Percentiles rank a stretch among this genome's conserved stretches.
Conservation (phyloP, 495 filamentous ascomycete genomes). For the Podospora pseudopauciseta region DNA sequence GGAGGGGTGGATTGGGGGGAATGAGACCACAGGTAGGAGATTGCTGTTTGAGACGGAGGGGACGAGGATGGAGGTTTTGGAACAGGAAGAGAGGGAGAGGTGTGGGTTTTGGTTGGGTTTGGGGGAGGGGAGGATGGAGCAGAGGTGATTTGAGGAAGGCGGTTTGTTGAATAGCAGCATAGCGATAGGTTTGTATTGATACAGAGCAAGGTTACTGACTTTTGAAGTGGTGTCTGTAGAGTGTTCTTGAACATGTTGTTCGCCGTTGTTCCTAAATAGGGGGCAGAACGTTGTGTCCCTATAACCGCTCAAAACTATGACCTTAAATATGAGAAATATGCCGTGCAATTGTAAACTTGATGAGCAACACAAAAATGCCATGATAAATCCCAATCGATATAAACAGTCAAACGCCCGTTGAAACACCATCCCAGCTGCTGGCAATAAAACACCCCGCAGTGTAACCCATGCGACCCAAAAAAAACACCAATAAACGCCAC, state of each 20-base stretch:
- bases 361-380: neutral
- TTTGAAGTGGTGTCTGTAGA: too few species aligned
- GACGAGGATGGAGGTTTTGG: conserved; percentile 34
- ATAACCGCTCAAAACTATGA: neutral
- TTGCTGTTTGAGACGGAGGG: conserved; percentile 35
- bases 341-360: neutral
- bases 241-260: too few species aligned
- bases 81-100: conserved; percentile 26
- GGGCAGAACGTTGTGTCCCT: too few species aligned
- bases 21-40: conserved; percentile 9
- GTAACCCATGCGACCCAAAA: neutral
- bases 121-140: conserved; percentile 33
- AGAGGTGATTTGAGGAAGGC: conserved; percentile 17
- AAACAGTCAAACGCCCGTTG: neutral
- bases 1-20: conserved; percentile 30
- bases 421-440: neutral
- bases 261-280: too few species aligned
- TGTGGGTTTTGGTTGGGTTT: conserved; percentile 38
- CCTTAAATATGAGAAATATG: neutral
- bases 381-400: neutral
- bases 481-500: neutral
- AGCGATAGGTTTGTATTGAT: too few species aligned
- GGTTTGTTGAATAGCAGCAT: too few species aligned
- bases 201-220: too few species aligned
- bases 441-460: neutral